Evolutionary conservation across 169 alveolate species (phyloP).

Genomic region (Babesia divergens): DNA sequence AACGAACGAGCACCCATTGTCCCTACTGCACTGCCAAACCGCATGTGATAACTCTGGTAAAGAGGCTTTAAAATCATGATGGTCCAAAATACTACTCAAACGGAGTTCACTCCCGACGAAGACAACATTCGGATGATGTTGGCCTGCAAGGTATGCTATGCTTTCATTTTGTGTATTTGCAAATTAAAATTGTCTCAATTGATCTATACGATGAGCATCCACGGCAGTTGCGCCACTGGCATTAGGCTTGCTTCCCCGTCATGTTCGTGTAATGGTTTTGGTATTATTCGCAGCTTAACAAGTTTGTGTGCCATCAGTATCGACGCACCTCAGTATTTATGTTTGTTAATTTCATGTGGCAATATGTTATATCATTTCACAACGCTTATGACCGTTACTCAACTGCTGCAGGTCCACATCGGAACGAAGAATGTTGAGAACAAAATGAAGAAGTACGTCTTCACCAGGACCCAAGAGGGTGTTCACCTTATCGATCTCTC

Average conservation of each 20-base stretch:
- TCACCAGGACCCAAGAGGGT: constrained; percentile 95
- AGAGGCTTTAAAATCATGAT: not conserved
- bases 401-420: constrained; percentile 92
- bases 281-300: too few species aligned
- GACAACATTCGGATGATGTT: constrained; percentile 69
- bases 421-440: constrained; percentile 96
- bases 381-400: too few species aligned
- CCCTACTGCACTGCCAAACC: not conserved
- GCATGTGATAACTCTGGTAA: not conserved
- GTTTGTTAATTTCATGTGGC: too few species aligned
- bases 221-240: too few species aligned
- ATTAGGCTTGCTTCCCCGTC: too few species aligned
- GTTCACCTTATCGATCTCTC: constrained; percentile 93
- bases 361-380: too few species aligned
- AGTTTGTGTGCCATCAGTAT: too few species aligned
- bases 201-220: too few species aligned
- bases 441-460: constrained; percentile 95
- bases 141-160: constrained; percentile 65
- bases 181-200: too few species aligned
- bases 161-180: too few species aligned
- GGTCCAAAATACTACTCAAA: constrained; percentile 34
- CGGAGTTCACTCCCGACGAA: constrained; percentile 64
- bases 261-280: too few species aligned
- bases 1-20: not conserved
- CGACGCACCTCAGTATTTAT: too few species aligned